These are phyloP conservation scores for Triangularia verruculosa DNA, from an alignment of 2,329 filamentous ascomycete species.

Conservation along the genomic window DNA sequence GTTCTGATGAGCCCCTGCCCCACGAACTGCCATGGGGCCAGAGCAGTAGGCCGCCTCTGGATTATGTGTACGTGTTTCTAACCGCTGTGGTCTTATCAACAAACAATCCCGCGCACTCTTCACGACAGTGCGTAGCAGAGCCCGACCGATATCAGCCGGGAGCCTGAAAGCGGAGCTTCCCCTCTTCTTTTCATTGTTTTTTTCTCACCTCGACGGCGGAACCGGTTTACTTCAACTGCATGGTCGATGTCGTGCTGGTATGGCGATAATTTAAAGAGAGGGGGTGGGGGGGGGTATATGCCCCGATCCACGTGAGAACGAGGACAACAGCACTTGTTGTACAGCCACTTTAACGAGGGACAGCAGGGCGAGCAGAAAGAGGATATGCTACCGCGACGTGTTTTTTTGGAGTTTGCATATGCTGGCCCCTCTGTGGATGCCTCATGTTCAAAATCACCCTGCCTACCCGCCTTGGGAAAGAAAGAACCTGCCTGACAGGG, in stretches of 20 bases:
- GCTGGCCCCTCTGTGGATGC: not conserved
- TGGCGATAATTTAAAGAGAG: not conserved
- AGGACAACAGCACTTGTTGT: not conserved
- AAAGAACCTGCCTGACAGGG: not conserved
- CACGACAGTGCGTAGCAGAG: not conserved
- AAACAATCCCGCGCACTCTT: not conserved
- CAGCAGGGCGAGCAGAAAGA: not conserved
- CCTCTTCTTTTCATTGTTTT: not conserved
- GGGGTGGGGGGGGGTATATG: not conserved
- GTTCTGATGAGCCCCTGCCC: not conserved
- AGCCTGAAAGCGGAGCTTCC: not conserved
- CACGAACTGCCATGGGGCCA: not conserved
- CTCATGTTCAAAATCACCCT: not conserved
- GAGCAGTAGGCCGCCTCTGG: not conserved
- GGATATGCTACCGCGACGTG: not conserved
- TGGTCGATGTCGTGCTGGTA: not conserved
- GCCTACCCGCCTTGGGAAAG: not conserved
- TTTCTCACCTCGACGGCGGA: not conserved
- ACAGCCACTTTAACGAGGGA: not conserved
- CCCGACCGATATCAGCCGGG: not conserved
- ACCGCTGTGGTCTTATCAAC: not conserved
- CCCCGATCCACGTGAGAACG: not conserved
- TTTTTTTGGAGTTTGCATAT: not conserved
- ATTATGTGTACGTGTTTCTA: not conserved
- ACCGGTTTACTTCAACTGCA: not conserved